phyloP scores from a whole-genome alignment of 2,329 filamentous ascomycete species.

The Macroventuria anomochaeta region DNA sequence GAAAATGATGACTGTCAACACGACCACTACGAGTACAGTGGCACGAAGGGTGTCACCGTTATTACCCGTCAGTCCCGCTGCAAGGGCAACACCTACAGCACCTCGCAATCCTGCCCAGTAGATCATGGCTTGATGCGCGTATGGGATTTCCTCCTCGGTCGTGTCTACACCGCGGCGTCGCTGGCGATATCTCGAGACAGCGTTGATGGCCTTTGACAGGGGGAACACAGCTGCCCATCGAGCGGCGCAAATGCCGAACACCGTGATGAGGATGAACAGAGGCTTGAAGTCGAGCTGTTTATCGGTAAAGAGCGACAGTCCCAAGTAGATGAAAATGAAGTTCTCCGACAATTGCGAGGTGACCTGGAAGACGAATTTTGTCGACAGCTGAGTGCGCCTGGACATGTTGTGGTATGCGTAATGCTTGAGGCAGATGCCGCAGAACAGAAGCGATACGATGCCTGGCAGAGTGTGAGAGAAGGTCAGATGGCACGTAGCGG shows the following conservation, averaged over 20 bases:
- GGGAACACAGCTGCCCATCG: conserved; percentile 96
- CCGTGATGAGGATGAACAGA: conserved; percentile 90
- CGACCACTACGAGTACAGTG: conserved; percentile 96
- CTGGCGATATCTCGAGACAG: conserved; percentile 86
- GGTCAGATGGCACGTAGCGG: not conserved
- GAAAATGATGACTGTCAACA: conserved; percentile 98
- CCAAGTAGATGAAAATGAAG: conserved; percentile 99
- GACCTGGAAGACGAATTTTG: conserved; percentile 96
- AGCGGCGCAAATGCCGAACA: conserved; percentile 88
- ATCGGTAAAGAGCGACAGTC: conserved; percentile 92
- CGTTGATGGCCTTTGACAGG: conserved; percentile 87
- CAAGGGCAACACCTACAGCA: conserved; percentile 92
- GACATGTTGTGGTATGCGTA: conserved; percentile 99
- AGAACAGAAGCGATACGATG: conserved; percentile 96
- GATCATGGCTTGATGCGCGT: conserved; percentile 98
- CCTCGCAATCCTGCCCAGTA: conserved; percentile 97
- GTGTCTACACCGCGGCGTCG: conserved; percentile 73
- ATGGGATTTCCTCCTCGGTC: conserved; percentile 85
- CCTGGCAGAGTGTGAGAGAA: conserved; percentile 59
- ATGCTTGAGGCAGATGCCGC: conserved; percentile 96
- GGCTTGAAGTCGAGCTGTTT: conserved; percentile 88
- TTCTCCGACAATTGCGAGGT: conserved; percentile 96
- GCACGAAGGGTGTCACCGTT: conserved; percentile 85
- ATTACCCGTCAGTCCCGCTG: conserved; percentile 82
- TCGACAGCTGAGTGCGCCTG: conserved; percentile 92